Base-by-base conservation (phyloP, 257 asterid genomes). In the Lithospermum erythrorhizon region DNA sequence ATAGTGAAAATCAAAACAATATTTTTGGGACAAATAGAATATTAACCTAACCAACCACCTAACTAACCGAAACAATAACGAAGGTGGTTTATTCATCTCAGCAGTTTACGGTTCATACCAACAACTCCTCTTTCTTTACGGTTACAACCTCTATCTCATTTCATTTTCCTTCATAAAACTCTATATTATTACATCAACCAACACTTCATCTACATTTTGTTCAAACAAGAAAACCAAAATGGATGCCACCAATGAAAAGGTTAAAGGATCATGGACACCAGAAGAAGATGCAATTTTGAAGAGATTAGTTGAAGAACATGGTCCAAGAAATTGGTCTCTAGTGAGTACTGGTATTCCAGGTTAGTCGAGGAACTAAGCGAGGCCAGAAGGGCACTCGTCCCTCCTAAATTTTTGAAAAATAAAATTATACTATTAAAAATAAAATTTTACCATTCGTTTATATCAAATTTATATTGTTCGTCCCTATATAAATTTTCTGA, bases 291-390 rank as follows among this genome's bases (percentile, higher is more conserved):
- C 77, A 0, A 65, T 72, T 2, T 56, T 85, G 24, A 65, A 30
- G 0, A 78, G 65, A 69, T 79, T 85, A 0, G 87, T 82, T 24
- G 74, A 74, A 66, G 78, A 80, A 58, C 82, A 80, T 65, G 94
- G 94, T 32, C 87, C 89, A 1, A 78, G 94, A 1, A 85, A 85
- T 37, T 85, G 94, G 94, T 82, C 87, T 16, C 21, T 80, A 0
- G 82, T 85, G 15, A 80, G 94, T 73, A 65, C 13, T 45, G 87
- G 81, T 7, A 82, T 85, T 9, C 82, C 89, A 2, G 32, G 32
- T 27, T n/a, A 27, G 4, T 27, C 32, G 32, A 27, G 32, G 6
- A 3, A 27, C 6, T 27, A n/a, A n/a, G n/a, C n/a, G n/a, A n/a
- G n/a, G n/a, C n/a, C n/a, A n/a, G n/a, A n/a, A n/a, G n/a, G n/a